phyloP scores from a whole-genome alignment of 208 protist genomes.

The Leishmania mexicana region DNA sequence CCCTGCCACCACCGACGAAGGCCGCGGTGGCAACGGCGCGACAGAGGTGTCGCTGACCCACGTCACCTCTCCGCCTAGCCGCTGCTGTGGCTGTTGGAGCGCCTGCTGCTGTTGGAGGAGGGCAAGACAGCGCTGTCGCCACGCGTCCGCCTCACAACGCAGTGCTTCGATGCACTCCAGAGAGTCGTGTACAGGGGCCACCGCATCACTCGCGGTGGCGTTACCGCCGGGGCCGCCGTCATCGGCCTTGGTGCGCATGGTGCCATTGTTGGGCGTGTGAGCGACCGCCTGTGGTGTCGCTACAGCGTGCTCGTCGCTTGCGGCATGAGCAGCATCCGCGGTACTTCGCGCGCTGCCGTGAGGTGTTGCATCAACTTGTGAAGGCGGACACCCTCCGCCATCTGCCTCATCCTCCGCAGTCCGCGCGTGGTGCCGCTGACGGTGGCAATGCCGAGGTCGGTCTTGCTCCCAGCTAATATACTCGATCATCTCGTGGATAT shows the following conservation, averaged over 20 bases:
- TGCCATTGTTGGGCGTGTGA: neutral
- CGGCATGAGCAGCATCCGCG: neutral
- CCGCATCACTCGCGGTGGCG: conserved; percentile 2
- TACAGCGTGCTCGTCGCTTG: neutral
- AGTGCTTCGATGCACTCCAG: conserved; percentile 25
- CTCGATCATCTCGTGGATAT: conserved; percentile 57
- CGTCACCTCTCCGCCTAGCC: neutral
- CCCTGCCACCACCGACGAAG: neutral
- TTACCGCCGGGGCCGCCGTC: neutral
- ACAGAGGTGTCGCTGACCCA: neutral
- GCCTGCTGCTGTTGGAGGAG: conserved; percentile 38
- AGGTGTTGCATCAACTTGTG: conserved; percentile 17
- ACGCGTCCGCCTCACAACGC: conserved; percentile 47
- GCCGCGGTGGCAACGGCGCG: conserved; percentile 7
- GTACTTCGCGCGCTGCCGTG: neutral
- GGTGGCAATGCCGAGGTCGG: conserved; percentile 18
- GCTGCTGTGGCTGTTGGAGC: conserved; percentile 5
- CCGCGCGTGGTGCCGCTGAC: conserved; percentile 16
- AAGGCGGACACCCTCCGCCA: neutral
- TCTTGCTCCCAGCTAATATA: conserved; percentile 58
- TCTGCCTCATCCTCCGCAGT: neutral
- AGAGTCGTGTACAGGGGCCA: neutral
- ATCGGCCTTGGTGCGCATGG: neutral
- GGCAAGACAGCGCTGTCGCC: conserved; percentile 42
- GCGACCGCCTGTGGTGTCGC: conserved; percentile 1